These are phyloP conservation scores for Sporobolus alterniflorus DNA, from an alignment of 202 grass and related monocot genomes.

Conservation along the genomic window DNA sequence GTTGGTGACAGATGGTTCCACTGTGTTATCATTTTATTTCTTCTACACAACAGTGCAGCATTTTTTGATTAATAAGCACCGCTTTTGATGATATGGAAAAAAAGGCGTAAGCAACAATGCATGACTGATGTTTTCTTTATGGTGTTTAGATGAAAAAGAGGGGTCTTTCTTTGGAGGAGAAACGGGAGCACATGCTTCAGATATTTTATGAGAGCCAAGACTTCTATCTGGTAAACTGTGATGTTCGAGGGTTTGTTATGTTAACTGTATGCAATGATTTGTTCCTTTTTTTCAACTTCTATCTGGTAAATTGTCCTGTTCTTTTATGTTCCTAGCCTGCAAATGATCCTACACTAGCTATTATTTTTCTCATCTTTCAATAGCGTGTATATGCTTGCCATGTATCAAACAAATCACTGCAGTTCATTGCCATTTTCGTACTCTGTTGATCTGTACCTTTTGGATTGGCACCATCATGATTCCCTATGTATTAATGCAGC, in stretches of 20 bases:
- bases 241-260: background rate
- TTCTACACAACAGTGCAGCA: background rate
- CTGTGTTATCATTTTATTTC: background rate
- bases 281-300: background rate
- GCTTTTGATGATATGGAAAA: background rate
- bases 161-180: constrained; percentile 94
- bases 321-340: background rate
- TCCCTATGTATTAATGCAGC: background rate
- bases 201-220: constrained; percentile 90
- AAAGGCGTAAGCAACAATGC: background rate
- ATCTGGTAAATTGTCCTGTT: background rate
- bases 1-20: background rate
- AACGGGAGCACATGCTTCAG: constrained; percentile 97
- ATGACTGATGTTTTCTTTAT: constrained; percentile 1
- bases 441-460: background rate
- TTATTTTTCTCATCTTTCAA: background rate
- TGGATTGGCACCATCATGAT: background rate
- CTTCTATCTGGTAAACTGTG: constrained; percentile 78
- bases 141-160: constrained; percentile 93
- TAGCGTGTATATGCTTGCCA: background rate
- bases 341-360: background rate
- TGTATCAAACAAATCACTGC: background rate
- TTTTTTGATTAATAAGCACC: background rate
- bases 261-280: background rate
- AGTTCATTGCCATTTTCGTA: background rate